phyloP scores from a whole-genome alignment of 768 basidiomycete genomes.

The Podaxis sp. region DNA sequence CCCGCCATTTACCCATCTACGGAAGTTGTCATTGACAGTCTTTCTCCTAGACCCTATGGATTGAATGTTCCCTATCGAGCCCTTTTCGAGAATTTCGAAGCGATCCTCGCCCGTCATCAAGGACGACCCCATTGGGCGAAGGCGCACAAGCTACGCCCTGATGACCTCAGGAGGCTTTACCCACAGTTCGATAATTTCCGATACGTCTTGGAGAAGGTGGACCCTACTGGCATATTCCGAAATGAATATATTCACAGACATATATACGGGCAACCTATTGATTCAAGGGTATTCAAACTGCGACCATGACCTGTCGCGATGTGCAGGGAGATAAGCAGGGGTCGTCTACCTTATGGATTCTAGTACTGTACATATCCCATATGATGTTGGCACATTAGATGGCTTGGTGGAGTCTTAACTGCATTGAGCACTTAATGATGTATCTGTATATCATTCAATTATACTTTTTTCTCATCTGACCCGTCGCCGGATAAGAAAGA shows the following conservation, averaged over 20 bases:
- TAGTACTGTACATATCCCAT: constrained; percentile 2
- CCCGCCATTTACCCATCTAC: constrained; percentile 8
- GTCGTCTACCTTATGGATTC: background rate
- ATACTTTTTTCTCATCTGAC: background rate
- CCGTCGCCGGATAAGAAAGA: background rate
- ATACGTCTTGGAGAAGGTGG: constrained; percentile 59
- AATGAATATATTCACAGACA: constrained; percentile 91
- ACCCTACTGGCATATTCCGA: constrained; percentile 73
- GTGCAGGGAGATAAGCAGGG: constrained; percentile 5
- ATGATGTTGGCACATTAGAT: background rate
- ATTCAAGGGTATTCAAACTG: constrained; percentile 37
- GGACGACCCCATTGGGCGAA: constrained; percentile 98
- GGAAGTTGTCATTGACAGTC: constrained; percentile 4
- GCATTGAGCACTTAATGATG: constrained; percentile 1
- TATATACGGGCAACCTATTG: constrained; percentile 59
- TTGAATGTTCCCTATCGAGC: constrained; percentile 75
- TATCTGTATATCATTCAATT: background rate
- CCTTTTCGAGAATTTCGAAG: constrained; percentile 74
- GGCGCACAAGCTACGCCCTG: constrained; percentile 69
- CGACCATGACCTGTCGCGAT: constrained; percentile 15
- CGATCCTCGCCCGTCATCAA: constrained; percentile 58
- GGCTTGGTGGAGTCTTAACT: constrained; percentile 7
- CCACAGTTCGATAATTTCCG: constrained; percentile 79
- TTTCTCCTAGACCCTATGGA: constrained; percentile 71
- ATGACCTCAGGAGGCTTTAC: constrained; percentile 62